Evolutionary conservation across 352 stramenopile species (phyloP).

Genomic region (Globisporangium paroecandrum): DNA sequence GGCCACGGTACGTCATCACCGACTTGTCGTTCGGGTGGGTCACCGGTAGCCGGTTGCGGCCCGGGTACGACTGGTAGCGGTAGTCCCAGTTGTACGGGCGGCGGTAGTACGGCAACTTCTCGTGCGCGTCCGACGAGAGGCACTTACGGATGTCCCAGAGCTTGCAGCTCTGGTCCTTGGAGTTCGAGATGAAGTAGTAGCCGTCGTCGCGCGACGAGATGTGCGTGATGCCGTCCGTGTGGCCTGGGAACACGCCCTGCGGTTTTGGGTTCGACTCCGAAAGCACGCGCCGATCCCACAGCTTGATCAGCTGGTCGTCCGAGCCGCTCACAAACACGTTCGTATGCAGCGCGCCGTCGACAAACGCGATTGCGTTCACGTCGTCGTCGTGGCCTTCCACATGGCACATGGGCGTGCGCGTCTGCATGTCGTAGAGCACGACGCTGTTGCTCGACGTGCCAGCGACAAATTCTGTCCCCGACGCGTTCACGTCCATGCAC

Average conservation of each 20-base stretch:
- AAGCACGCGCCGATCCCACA: conserved; percentile 82
- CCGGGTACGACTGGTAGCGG: conserved; percentile 75
- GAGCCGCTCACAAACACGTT: conserved; percentile 86
- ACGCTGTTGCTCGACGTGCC: conserved; percentile 73
- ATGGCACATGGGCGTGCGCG: conserved; percentile 61
- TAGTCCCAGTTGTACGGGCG: conserved; percentile 79
- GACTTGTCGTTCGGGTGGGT: conserved; percentile 69
- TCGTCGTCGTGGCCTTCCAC: conserved; percentile 71
- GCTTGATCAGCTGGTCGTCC: conserved; percentile 80
- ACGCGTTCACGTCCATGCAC: conserved; percentile 73
- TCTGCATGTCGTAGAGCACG: conserved; percentile 80
- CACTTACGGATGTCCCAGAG: conserved; percentile 86
- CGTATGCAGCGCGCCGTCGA: conserved; percentile 72
- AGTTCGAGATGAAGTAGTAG: conserved; percentile 88
- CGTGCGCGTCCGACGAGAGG: conserved; percentile 43
- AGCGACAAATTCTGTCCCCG: conserved; percentile 78
- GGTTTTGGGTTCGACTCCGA: conserved; percentile 68
- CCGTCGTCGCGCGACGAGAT: conserved; percentile 81
- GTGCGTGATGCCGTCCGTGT: conserved; percentile 81
- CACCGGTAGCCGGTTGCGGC: conserved; percentile 46
- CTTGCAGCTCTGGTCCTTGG: conserved; percentile 82
- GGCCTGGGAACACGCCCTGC: conserved; percentile 76
- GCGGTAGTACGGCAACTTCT: conserved; percentile 38
- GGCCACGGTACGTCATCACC: conserved; percentile 83
- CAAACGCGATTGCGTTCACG: conserved; percentile 84